Base-by-base conservation (phyloP, 2,329 filamentous ascomycete genomes). In the Arthrobotrys sinensis region DNA sequence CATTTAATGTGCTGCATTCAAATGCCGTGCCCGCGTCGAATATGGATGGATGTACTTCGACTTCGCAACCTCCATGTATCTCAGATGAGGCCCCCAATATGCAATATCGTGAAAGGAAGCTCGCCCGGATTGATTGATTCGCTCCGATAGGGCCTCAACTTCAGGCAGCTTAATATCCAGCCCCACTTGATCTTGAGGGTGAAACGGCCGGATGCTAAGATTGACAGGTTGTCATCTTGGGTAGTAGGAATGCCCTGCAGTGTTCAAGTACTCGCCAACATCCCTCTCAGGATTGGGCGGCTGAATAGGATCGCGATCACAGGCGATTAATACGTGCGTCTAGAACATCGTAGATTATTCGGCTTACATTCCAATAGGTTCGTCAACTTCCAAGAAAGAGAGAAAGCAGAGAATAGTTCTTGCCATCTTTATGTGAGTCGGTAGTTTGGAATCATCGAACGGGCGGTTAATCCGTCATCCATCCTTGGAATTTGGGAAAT, bases 311-410 rank as follows among this genome's bases (percentile, higher is more conserved):
- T 28, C 24, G 24, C 24, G 2, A 28, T 45, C n/a, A 2, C 19
- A 12, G 38, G 7, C 16, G 11, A 21, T 21, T 14, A 38, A 11
- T 2, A 38, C 7, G n/a, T 14, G 1, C 7, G 19, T 57, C 16
- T 21, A 11, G 7, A 21, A 40, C 19, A 43, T 10, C 36, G 10
- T n/a, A 16, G 11, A 19, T 36, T 32, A 11, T 24, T 40, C 55
- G 55, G 55, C 8, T 57, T 28, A n/a, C 10, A 21, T 40, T 60
- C 55, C 55, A 6, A 60, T 60, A 60, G 55, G 55, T 11, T n/a
- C 19, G 36, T n/a, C 4, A 19, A 28, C 24, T 24, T 14, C 19
- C 11, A 14, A 19, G 19, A 8, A 16, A 2, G 1, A 53, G 24
- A 11, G 21, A 14, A 3, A 6, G 14, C 24, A 16, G 12, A n/a